Evolutionary conservation across 1,284 basidiomycete genomes (phyloP), one percentile per base, ranked within the genome.

Genomic region (Apiotrichum akiyoshidainum): DNA sequence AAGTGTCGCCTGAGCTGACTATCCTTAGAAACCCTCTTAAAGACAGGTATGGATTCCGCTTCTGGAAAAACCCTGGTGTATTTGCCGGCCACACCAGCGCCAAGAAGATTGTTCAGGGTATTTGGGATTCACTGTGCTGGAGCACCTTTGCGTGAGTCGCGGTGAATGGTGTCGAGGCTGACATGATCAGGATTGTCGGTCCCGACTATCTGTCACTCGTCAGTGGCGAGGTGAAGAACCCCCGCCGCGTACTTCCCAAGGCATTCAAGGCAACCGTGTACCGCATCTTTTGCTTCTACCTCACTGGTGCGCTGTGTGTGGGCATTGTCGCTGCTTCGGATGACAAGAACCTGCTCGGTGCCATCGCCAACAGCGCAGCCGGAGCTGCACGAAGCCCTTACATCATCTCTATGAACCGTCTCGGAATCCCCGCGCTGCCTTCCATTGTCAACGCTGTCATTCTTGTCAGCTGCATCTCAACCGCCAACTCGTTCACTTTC

Each of bases 381-480:
- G 63, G 59, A 19, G 65, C 61, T 4, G 64, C 61, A 35, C 64
- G 63, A 49, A 53, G 50, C 14, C 64, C 65, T 11, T 65, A 67
- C 47, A 70, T 75, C 50, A 75, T 76, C 56, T 58, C 72, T 6
- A 74, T 79, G 70, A 66, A 72, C 35, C 60, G 69, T 14, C 71
- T 79, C 1, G 64, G 67, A 10, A 77, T 78, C 49, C 68, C 69
- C 34, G 60, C 69, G 13, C 64, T 78, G 12, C 74, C 73, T 3
- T 65, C 63, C 16, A 65, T 77, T 47, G 73, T 81, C 69, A 75
- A 71, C 51, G 73, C 66, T 4, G 64, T 64, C 21, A 59, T 76
- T 19, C 50, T 77, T 42, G 70, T 75, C 48, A 70, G 70, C 34
- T 73, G 76, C 33, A 64, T 78, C 45, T 77, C 73, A 3, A 73